These are phyloP conservation scores for Amanita rubescens DNA, from an alignment of 768 basidiomycete species.

Conservation along the genomic window DNA sequence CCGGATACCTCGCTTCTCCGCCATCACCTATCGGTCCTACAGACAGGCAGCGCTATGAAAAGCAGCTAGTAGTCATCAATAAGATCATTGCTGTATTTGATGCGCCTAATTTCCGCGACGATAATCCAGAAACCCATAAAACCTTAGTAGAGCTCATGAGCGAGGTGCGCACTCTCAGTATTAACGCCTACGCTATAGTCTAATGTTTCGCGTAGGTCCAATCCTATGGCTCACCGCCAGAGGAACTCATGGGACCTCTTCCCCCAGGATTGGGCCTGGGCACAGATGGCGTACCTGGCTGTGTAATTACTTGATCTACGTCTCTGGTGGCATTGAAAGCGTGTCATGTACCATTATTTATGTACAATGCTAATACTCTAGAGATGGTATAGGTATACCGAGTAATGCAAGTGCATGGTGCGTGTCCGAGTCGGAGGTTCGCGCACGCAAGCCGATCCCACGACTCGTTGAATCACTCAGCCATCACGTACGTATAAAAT, in stretches of 20 bases:
- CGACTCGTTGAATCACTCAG: too few relatives aligned
- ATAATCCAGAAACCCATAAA: slow-evolving; percentile 35
- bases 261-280: slow-evolving; percentile 59
- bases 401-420: too few relatives aligned
- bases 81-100: slow-evolving; percentile 65
- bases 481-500: too few relatives aligned
- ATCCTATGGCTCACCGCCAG: slow-evolving; percentile 66
- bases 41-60: slow-evolving; percentile 57
- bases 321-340: not conserved
- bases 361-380: too few relatives aligned
- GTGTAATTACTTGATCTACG: slow-evolving; percentile 1
- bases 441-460: too few relatives aligned
- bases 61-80: slow-evolving; percentile 50
- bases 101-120: slow-evolving; percentile 47
- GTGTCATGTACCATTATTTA: not conserved
- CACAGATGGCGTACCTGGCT: slow-evolving; percentile 35
- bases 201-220: slow-evolving; percentile 52
- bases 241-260: slow-evolving; percentile 77
- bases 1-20: slow-evolving; percentile 59
- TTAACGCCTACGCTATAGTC: not conserved
- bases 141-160: slow-evolving; percentile 65
- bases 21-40: slow-evolving; percentile 42
- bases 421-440: too few relatives aligned
- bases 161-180: slow-evolving; percentile 43
- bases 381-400: too few relatives aligned